Conservation (phyloP, 2,329 filamentous ascomycete genomes). For the Fusarium chuoi region DNA sequence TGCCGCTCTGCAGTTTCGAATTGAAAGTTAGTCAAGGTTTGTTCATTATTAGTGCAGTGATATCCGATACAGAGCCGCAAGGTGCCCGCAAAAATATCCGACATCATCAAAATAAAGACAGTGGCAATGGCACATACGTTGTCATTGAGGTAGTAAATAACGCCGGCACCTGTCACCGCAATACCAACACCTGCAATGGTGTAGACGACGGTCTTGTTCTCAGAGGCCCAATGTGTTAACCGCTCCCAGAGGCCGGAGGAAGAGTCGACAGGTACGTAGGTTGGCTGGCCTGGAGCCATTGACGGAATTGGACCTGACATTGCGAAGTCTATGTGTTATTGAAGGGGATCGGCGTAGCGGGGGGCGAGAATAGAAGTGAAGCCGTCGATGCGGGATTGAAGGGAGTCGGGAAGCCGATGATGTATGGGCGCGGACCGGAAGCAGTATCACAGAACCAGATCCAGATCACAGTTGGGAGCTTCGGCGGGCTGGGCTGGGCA, state of each 20-base stretch:
- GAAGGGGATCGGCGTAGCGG: slow-evolving; percentile 29
- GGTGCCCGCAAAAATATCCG: slow-evolving; percentile 3
- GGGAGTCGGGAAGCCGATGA: slow-evolving; percentile 46
- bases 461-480: slow-evolving; percentile 37
- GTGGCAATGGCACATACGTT: slow-evolving; percentile 55
- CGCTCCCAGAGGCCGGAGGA: slow-evolving; percentile 87
- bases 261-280: slow-evolving; percentile 61
- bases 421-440: slow-evolving; percentile 44
- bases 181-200: slow-evolving; percentile 95
- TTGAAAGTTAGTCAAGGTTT: slow-evolving; percentile 25
- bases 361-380: slow-evolving; percentile 40
- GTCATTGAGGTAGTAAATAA: slow-evolving; percentile 85
- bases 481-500: slow-evolving; percentile 45
- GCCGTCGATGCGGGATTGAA: slow-evolving; percentile 42
- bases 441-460: slow-evolving; percentile 32
- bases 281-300: slow-evolving; percentile 57
- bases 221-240: slow-evolving; percentile 89
- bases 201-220: slow-evolving; percentile 96
- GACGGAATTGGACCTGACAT: slow-evolving; percentile 61
- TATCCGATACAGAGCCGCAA: slow-evolving; percentile 29
- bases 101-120: background rate
- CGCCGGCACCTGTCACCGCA: slow-evolving; percentile 89
- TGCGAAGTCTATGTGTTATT: slow-evolving; percentile 42
- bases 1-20: slow-evolving; percentile 53
- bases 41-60: background rate